Conservation (phyloP, 768 basidiomycete genomes). For the Glaciozyma martinii region DNA sequence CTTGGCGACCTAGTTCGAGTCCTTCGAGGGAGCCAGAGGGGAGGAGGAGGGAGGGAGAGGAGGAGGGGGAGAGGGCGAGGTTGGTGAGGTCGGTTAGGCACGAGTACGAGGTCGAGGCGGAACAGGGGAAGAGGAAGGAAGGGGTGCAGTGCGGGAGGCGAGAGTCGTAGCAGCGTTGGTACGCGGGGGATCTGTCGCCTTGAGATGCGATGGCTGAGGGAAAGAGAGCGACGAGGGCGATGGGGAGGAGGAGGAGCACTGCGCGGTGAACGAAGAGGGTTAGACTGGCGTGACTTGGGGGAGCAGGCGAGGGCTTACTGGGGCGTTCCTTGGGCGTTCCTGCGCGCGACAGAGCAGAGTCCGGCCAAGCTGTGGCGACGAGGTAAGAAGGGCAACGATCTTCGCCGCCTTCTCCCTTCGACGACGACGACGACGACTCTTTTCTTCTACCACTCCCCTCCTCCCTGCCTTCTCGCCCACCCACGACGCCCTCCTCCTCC, state of each 20-base stretch:
- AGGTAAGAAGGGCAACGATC: too few species aligned
- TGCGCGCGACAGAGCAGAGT: too few species aligned
- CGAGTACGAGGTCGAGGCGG: constrained; percentile 77
- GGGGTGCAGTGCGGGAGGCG: constrained; percentile 46
- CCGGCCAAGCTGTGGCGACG: too few species aligned
- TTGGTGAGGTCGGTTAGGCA: constrained; percentile 51
- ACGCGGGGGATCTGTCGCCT: constrained; percentile 52
- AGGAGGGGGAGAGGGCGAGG: neutral
- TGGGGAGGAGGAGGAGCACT: neutral
- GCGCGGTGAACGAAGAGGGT: neutral
- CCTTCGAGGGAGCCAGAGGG: constrained; percentile 34
- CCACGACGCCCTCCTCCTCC: too few species aligned
- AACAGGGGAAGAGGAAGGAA: constrained; percentile 45
- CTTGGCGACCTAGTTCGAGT: constrained; percentile 39
- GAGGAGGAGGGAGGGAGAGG: constrained; percentile 17
- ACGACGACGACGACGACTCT: too few species aligned
- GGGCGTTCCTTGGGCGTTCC: too few species aligned
- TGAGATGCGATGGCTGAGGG: neutral
- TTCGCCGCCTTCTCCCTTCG: too few species aligned
- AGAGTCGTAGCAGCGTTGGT: constrained; percentile 47
- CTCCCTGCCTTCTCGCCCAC: too few species aligned
- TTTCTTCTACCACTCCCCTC: too few species aligned
- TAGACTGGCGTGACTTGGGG: neutral
- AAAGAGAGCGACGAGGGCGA: neutral
- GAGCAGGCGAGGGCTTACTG: neutral